Percentiles rank a stretch among this genome's conserved stretches.
Conservation (phyloP, 371 early-diverging fungal species). For the Rhizopus arrhizus region DNA sequence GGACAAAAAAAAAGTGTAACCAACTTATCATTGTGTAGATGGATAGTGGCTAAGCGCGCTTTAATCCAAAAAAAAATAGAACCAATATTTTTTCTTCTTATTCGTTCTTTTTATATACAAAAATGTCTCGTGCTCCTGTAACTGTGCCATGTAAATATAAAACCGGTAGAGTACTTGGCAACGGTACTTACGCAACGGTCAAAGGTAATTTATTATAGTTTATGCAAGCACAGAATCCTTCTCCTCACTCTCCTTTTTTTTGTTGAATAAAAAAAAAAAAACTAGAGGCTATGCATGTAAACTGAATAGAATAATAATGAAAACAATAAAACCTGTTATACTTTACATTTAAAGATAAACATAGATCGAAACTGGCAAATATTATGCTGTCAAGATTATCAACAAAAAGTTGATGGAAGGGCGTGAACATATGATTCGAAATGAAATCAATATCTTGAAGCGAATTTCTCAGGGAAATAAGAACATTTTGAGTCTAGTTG, state of each 20-base stretch:
- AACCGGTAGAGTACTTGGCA: constrained; percentile 67
- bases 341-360: neutral
- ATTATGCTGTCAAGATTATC: constrained; percentile 91
- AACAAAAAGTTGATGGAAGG: constrained; percentile 88
- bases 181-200: constrained; percentile 72
- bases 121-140: constrained; percentile 28
- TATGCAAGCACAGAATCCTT: neutral
- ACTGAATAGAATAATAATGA: neutral
- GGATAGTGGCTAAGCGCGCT: too few relatives aligned
- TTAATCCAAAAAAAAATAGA: too few relatives aligned
- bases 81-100: neutral
- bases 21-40: too few relatives aligned
- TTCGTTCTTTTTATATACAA: neutral
- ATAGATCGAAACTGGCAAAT: constrained; percentile 81
- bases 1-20: too few relatives aligned
- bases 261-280: neutral
- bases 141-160: constrained; percentile 71
- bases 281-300: constrained; percentile 59
- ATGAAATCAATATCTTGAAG: constrained; percentile 85
- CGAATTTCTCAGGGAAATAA: constrained; percentile 84
- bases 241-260: neutral
- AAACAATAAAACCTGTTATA: too few relatives aligned
- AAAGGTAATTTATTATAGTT: constrained; percentile 54
- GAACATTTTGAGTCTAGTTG: constrained; percentile 84
- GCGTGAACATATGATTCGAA: constrained; percentile 87